Conservation (phyloP, 2,329 filamentous ascomycete genomes). For the Penicillium sp. region DNA sequence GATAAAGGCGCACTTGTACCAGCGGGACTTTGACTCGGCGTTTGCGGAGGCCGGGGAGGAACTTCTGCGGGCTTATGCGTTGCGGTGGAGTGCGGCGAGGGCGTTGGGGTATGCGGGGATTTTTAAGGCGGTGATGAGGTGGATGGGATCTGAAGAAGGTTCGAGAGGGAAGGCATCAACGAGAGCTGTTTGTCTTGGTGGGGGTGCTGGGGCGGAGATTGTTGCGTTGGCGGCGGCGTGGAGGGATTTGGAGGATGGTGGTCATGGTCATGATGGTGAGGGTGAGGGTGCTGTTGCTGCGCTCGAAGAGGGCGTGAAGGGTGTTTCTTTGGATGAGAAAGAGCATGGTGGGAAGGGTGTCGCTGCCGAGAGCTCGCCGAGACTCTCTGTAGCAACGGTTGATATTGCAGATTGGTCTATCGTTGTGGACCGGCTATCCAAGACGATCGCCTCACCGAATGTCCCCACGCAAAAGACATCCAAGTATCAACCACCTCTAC, state of each 20-base stretch:
- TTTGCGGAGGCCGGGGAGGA: constrained; percentile 67
- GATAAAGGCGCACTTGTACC: constrained; percentile 82
- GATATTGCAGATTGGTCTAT: constrained; percentile 79
- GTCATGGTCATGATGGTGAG: background rate
- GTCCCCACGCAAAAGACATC: constrained; percentile 34
- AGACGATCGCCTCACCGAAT: constrained; percentile 50
- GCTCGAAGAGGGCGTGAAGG: constrained; percentile 17
- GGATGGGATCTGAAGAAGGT: constrained; percentile 14
- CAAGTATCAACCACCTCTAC: constrained; percentile 34
- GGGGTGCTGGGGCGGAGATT: constrained; percentile 68
- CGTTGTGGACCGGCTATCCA: constrained; percentile 62
- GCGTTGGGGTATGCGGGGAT: constrained; percentile 78
- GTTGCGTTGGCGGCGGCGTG: constrained; percentile 62
- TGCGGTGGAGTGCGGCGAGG: constrained; percentile 86
- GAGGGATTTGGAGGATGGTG: constrained; percentile 36
- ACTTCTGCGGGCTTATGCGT: constrained; percentile 78
- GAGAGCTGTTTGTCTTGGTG: constrained; percentile 61
- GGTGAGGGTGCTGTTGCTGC: constrained; percentile 4
- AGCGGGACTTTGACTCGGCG: constrained; percentile 78
- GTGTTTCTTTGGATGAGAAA: constrained; percentile 19
- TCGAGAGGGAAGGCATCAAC: constrained; percentile 1
- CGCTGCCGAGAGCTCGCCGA: constrained; percentile 1
- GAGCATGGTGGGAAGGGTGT: background rate
- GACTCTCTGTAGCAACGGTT: constrained; percentile 62
- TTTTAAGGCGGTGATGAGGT: constrained; percentile 44